These are phyloP conservation scores for Phytophthora europaea DNA, from an alignment of 352 stramenopile species.

Conservation along the genomic window DNA sequence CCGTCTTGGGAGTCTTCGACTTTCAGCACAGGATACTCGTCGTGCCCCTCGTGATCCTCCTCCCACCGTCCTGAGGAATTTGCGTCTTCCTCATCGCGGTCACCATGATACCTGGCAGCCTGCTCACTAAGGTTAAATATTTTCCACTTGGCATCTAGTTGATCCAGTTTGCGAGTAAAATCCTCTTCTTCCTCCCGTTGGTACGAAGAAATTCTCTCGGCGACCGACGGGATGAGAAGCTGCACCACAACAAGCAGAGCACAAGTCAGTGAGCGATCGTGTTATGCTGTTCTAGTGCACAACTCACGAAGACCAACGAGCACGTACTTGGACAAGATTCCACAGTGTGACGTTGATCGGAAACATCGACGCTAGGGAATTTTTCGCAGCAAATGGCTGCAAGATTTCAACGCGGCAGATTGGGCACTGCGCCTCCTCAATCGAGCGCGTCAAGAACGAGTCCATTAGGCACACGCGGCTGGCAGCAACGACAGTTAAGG, in stretches of 20 bases:
- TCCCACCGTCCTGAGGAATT: slow-evolving; percentile 23
- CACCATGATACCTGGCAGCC: slow-evolving; percentile 44
- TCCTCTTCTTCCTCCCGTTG: slow-evolving; percentile 61
- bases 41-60: slow-evolving; percentile 26
- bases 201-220: slow-evolving; percentile 24
- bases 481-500: not conserved
- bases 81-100: slow-evolving; percentile 26
- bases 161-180: slow-evolving; percentile 57
- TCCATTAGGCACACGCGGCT: slow-evolving; percentile 67
- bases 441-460: slow-evolving; percentile 50
- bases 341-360: slow-evolving; percentile 78
- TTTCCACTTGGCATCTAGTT: slow-evolving; percentile 68
- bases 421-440: slow-evolving; percentile 61
- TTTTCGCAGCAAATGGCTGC: slow-evolving; percentile 32
- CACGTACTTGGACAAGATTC: slow-evolving; percentile 72
- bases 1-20: slow-evolving; percentile 63
- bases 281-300: not conserved
- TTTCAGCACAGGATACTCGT: slow-evolving; percentile 62
- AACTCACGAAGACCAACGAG: not conserved
- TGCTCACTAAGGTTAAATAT: slow-evolving; percentile 50
- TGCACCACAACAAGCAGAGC: slow-evolving; percentile 24
- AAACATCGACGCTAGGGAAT: slow-evolving; percentile 45
- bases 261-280: slow-evolving; percentile 1
- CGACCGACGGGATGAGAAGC: slow-evolving; percentile 46
- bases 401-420: slow-evolving; percentile 60